Evolutionary conservation across 2,329 filamentous ascomycete genomes (phyloP), one percentile per base, ranked within the genome.

Genomic region (Orbilia brochopaga): DNA sequence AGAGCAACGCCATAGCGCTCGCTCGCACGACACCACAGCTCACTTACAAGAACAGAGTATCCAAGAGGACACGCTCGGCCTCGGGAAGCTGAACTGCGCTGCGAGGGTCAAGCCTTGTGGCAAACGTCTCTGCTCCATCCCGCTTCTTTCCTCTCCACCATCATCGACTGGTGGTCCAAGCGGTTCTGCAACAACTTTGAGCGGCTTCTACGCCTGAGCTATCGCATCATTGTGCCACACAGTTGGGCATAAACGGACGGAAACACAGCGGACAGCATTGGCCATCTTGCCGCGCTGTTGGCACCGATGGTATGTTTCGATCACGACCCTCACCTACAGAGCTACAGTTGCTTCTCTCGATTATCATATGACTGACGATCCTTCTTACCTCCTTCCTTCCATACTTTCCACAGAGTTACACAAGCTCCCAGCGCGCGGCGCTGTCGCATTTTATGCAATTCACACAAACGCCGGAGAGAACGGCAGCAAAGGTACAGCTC

Each of bases 381-480:
- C n/a, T n/a, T n/a, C n/a, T n/a, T n/a, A n/a, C n/a, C n/a, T n/a
- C n/a, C n/a, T n/a, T n/a, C n/a, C n/a, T n/a, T n/a, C n/a, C n/a
- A n/a, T n/a, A n/a, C n/a, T n/a, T n/a, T n/a, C 24, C 46, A 23
- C 54, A 76, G 74, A 75, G 74, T 72, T 67, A 73, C 62, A 72
- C 64, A 32, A 67, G 72, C 32, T 50, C 70, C 48, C 74, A 77
- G 73, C 73, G 73, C 51, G 57, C 73, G 73, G 75, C 75, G 60
- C 70, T 77, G 48, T 63, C 55, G 72, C 75, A 76, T 74, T 75
- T 77, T 63, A 75, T 74, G 54, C 66, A 74, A n/a, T 75, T 76
- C 63, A 76, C 75, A 46, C 60, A 74, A 73, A 74, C 74, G 13
- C 57, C 74, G 6, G 75, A 75, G 35, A 74, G 73, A 17, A 74